Evolutionary conservation across 495 filamentous ascomycete species (phyloP), one percentile per base, ranked within the genome.

Genomic region (Tetracladium marchalianum): DNA sequence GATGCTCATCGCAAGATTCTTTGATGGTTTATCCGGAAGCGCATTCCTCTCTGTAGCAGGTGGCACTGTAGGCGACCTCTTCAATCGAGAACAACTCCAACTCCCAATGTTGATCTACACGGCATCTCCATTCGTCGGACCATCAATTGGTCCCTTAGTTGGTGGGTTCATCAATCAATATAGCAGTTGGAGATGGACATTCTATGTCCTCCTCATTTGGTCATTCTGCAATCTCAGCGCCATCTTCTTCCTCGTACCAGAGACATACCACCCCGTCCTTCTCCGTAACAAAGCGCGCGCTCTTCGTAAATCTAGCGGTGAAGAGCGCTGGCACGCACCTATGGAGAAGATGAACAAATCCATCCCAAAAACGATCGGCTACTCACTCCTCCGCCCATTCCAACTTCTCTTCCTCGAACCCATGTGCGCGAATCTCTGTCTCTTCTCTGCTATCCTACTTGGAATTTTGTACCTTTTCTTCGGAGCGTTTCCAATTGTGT

Each of bases 401-500:
- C 77, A 93, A 55, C 73, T 98, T 2, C 73, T 98, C 18, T 57
- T 81, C 17, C 68, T 88, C 34, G 92, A 96, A 66, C 86, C 86
- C 19, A 96, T 97, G 87, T 82, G 80, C 38, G 62, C 89, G 39
- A 76, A 84, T 44, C 80, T 98, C 18, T 94, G 89, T 61, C 59
- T 92, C 9, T 87, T 92, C 54, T 84, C 85, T 2, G 87, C 90
- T 19, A 72, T 97, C 16, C 68, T 96, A 9, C 70, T 97, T 1
- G 92, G 89, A 9, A 81, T 95, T 31, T 66, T 96, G 0, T 96
- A 98, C 56, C 77, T 98, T 5, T 98, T 96, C 68, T 95, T 98
- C 60, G 89, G 90, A 8, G 90, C 90, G 0, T 96, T 95, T 58
- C 76, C 85, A 8, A 63, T 95, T 33, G 81, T 95, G 16, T 98